These are phyloP conservation scores for Fusarium avenaceum DNA, from an alignment of 2,329 filamentous ascomycete genomes.

Conservation along the genomic window DNA sequence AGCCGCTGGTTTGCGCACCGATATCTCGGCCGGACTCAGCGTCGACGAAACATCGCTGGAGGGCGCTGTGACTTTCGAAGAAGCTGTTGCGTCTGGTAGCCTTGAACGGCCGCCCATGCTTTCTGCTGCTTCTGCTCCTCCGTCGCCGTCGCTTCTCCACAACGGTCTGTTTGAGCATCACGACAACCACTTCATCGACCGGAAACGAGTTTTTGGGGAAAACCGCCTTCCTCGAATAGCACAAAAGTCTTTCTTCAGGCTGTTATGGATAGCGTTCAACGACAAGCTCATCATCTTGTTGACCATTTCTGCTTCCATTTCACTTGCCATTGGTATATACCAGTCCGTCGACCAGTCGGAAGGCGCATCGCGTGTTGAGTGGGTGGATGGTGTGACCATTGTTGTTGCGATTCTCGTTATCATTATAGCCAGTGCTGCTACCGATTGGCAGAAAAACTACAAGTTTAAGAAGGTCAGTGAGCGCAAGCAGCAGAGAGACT, in stretches of 20 bases:
- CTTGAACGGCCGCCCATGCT: slow-evolving; percentile 50
- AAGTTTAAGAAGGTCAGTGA: slow-evolving; percentile 85
- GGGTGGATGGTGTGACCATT: slow-evolving; percentile 86
- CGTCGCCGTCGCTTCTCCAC: slow-evolving; percentile 40
- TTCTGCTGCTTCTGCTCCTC: slow-evolving; percentile 37
- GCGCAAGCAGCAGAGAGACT: slow-evolving; percentile 80
- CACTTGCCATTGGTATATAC: slow-evolving; percentile 80
- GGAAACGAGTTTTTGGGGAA: slow-evolving; percentile 77
- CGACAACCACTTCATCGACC: slow-evolving; percentile 61
- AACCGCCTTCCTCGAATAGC: slow-evolving; percentile 72
- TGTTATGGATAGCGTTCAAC: slow-evolving; percentile 83
- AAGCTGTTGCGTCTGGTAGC: slow-evolving; percentile 59
- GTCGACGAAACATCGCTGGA: slow-evolving; percentile 63
- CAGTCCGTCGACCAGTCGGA: slow-evolving; percentile 71
- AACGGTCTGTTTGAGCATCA: slow-evolving; percentile 51
- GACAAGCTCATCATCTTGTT: slow-evolving; percentile 83
- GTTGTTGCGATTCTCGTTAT: slow-evolving; percentile 82
- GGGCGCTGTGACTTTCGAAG: slow-evolving; percentile 63
- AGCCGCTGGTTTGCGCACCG: slow-evolving; percentile 64
- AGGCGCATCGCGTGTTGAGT: slow-evolving; percentile 72
- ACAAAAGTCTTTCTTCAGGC: slow-evolving; percentile 75
- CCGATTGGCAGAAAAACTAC: slow-evolving; percentile 86
- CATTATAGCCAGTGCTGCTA: slow-evolving; percentile 80
- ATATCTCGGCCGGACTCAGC: slow-evolving; percentile 62
- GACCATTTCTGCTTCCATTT: slow-evolving; percentile 78